Evolutionary conservation across 2,329 filamentous ascomycete genomes (phyloP).

Genomic region (Davidsoniella australis): DNA sequence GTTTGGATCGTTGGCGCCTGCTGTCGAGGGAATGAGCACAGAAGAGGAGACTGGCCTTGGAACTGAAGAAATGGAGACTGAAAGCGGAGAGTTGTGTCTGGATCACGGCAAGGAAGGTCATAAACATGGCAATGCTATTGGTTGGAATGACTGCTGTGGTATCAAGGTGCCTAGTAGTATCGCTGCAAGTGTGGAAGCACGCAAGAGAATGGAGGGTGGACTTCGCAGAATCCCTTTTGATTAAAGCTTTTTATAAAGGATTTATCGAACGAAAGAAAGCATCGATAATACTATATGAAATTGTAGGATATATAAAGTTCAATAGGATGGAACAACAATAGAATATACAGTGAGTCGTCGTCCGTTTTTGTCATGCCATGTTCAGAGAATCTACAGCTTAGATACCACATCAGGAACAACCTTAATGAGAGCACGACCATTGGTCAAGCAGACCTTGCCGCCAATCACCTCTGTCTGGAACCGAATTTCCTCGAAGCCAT

Average conservation of each 20-base stretch:
- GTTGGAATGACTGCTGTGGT: slow-evolving; percentile 93
- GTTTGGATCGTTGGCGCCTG: slow-evolving; percentile 73
- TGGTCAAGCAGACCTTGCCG: slow-evolving; percentile 73
- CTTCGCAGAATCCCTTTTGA: slow-evolving; percentile 70
- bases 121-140: slow-evolving; percentile 45
- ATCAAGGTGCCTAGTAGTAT: slow-evolving; percentile 93
- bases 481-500: slow-evolving; percentile 62
- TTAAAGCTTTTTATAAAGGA: slow-evolving; percentile 23
- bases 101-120: slow-evolving; percentile 35
- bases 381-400: slow-evolving; percentile 31
- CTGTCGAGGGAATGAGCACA: slow-evolving; percentile 63
- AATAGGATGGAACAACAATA: too few species aligned
- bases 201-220: slow-evolving; percentile 47
- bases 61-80: slow-evolving; percentile 32
- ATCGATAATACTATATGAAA: background rate
- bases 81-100: slow-evolving; percentile 37
- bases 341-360: background rate
- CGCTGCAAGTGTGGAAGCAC: slow-evolving; percentile 76
- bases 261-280: background rate
- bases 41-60: slow-evolving; percentile 33
- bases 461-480: slow-evolving; percentile 64
- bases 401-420: slow-evolving; percentile 22
- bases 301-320: background rate
- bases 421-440: slow-evolving; percentile 67
- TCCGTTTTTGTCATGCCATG: background rate